Base-by-base conservation (phyloP, 2,329 filamentous ascomycete species). In the Curvularia eragrostidis region DNA sequence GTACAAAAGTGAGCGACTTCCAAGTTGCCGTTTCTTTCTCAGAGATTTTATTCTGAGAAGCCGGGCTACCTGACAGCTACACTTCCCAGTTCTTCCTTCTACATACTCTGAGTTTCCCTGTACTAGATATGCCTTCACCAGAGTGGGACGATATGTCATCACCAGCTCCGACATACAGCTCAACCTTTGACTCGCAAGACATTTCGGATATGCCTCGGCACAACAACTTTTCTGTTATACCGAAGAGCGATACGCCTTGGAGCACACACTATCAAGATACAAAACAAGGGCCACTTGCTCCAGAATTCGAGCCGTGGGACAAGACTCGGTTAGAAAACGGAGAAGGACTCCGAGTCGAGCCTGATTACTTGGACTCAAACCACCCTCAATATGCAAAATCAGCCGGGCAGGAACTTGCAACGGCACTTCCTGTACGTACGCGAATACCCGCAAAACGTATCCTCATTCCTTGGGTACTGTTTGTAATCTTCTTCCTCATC, bases 381-480 rank as follows among this genome's bases (percentile, higher is more conserved):
- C 48, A 63, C 34, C 61, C 61, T 23, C 56, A 62, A 41, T 61
- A 56, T 24, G 52, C 48, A 13, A 43, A 51, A 12, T 56, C 59
- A 6, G 13, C 30, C 23, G 28, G 3, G 12, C 55, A 56, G 50
- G 46, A 32, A 19, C 26, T 46, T 23, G 23, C 19, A 24, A 46
- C 43, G 36, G 18, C 36, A 48, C 55, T 52, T n/a, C 50, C 51
- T 24, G 18, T 15, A 12, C 58, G 38, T 23, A 44, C 26, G 21
- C 58, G 43, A 23, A 52, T 53, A 52, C 59, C 63, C 18, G 41
- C 21, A 41, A 58, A 58, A 52, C 48, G 54, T 9, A 48, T 62
- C n/a, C 42, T 66, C 10, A 53, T 72, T 34, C 66, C 69, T 21
- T 73, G 70, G 68, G 39, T 66, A 30, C 59, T 73, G 26, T 64